phyloP scores from a whole-genome alignment of 192 early-diverging fungal species.

The Mycoemilia scoparia region DNA sequence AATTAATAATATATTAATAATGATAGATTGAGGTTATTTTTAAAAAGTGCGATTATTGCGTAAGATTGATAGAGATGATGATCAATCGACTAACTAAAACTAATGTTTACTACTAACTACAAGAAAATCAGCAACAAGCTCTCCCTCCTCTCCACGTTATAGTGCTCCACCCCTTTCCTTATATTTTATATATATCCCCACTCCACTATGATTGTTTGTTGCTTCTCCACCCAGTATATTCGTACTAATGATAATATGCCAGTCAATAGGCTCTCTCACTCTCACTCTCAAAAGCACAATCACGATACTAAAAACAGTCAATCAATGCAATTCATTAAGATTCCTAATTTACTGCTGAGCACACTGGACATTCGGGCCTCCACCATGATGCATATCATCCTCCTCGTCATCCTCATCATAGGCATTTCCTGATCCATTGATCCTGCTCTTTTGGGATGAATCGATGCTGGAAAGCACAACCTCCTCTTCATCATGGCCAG shows the following conservation, averaged over 20 bases:
- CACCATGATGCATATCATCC: slow-evolving; percentile 46
- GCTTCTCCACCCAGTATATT: not conserved
- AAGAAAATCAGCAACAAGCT: too few species aligned
- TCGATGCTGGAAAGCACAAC: slow-evolving; percentile 64
- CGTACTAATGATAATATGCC: too few species aligned
- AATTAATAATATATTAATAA: too few species aligned
- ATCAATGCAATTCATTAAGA: not conserved
- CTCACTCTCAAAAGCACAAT: not conserved
- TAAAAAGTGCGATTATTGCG: too few species aligned
- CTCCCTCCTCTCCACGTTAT: too few species aligned
- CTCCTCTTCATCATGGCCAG: slow-evolving; percentile 57
- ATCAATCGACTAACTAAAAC: too few species aligned
- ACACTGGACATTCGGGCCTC: slow-evolving; percentile 76
- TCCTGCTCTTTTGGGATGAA: slow-evolving; percentile 42
- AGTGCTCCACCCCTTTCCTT: not conserved
- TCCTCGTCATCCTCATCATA: slow-evolving; percentile 44
- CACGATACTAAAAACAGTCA: not conserved
- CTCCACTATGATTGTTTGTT: not conserved
- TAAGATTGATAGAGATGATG: too few species aligned
- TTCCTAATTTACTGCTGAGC: slow-evolving; percentile 66
- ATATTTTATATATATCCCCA: not conserved
- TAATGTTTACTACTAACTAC: too few species aligned
- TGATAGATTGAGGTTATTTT: too few species aligned
- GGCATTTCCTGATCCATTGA: slow-evolving; percentile 25
- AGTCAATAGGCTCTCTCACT: not conserved